Base-by-base conservation (phyloP, 106 monocot species). In the Dendrobium huoshanense region DNA sequence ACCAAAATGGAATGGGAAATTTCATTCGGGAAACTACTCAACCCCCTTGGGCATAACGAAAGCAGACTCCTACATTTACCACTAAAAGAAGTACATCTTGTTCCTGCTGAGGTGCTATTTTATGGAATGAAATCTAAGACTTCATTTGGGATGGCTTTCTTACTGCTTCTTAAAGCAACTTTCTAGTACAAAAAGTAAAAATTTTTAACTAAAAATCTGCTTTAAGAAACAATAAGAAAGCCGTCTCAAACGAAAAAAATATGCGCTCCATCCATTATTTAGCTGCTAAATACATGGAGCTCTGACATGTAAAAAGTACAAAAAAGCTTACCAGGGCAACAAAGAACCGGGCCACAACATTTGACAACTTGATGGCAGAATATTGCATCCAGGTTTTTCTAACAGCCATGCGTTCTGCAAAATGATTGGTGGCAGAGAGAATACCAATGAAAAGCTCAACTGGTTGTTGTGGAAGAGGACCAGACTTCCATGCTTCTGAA, bases 321-420 rank as follows among this genome's bases (percentile, higher is more conserved):
- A 72, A 0, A 29, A 74, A 49, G 5, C 87, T 89, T 85, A 94
- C 97, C 88, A 97, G 45, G 33, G 97, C 97, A 84, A 97, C 94
- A 84, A 97, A 97, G 84, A 97, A 97, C 44, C 92, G 92, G 10
- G 92, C 89, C 20, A 92, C 94, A 45, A 94, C 92, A 73, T 87
- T 83, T 51, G 85, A 82, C 43, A 88, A 89, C 80, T 85, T 94
- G 64, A 92, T 88, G 76, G 88, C 85, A 58, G 92, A 77, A 75
- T 84, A 91, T 68, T 94, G 96, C 91, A 97, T 91, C 97, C 97
- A 97, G 3, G 97, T 92, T 80, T 94, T 97, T 73, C 97, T 87
- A 58, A 92, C 78, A 75, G 97, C 91, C 97, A 97, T 97, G 25
- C 97, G 87, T 79, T 97, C 97, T 70, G 92, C 90, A 87, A 97